A percentile compares a stretch with the other conserved stretches of the same genome.
phyloP scores from a whole-genome alignment of 2,329 filamentous ascomycete genomes.

The Ascochyta viciae-villosae region DNA sequence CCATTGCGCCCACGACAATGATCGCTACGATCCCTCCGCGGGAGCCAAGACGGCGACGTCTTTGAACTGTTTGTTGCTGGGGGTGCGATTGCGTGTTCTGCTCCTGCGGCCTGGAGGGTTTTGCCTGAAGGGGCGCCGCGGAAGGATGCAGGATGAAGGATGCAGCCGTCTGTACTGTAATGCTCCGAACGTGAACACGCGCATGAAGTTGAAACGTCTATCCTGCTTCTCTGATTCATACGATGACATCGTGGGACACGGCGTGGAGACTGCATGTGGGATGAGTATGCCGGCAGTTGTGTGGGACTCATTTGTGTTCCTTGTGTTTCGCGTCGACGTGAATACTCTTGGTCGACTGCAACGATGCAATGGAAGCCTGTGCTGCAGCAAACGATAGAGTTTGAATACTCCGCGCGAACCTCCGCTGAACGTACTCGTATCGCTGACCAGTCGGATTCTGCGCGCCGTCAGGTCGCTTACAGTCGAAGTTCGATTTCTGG shows the following conservation, averaged over 20 bases:
- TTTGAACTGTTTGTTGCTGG: neutral
- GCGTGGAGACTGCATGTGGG: neutral
- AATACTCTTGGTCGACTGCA: neutral
- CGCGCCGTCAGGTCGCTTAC: neutral
- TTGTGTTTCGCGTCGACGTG: neutral
- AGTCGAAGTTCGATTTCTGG: neutral
- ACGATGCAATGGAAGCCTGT: neutral
- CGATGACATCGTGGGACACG: conserved; percentile 2
- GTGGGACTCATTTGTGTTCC: neutral
- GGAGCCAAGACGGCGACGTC: neutral
- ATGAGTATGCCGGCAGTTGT: neutral
- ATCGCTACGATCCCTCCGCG: neutral
- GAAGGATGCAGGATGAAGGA: neutral
- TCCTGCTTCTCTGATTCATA: conserved; percentile 1
- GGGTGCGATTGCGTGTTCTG: neutral
- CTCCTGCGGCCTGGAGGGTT: neutral
- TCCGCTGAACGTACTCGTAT: too few relatives aligned
- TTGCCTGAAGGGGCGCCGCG: neutral
- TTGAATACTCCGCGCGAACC: too few relatives aligned
- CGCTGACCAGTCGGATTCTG: neutral
- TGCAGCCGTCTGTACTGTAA: too few relatives aligned
- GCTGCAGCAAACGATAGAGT: too few relatives aligned
- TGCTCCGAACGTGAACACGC: neutral
- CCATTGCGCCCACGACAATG: neutral
- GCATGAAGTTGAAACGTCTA: conserved; percentile 10